These are phyloP conservation scores for Citrus cavaleriei DNA, from an alignment of 345 rosid genomes.

Conservation along the genomic window DNA sequence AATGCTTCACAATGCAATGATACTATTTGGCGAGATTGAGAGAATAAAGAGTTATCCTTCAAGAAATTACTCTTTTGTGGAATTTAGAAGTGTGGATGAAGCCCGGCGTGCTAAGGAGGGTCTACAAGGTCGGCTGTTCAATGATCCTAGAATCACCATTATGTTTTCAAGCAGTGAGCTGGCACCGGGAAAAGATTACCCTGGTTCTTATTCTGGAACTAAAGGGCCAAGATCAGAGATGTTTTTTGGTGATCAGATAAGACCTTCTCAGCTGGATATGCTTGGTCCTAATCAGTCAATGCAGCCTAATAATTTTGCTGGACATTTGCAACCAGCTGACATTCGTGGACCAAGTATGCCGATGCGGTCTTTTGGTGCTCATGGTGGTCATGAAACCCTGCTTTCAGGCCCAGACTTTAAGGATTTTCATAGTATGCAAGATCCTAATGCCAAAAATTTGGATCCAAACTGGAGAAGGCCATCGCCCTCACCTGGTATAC, in stretches of 20 bases:
- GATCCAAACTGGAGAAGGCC: constrained; percentile 64
- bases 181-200: constrained; percentile 58
- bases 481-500: constrained; percentile 55
- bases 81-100: constrained; percentile 92
- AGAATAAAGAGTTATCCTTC: constrained; percentile 73
- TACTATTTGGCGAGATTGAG: constrained; percentile 97
- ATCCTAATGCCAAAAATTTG: constrained; percentile 26
- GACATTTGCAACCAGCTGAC: constrained; percentile 32
- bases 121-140: constrained; percentile 85
- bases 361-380: constrained; percentile 44
- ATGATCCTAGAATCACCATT: constrained; percentile 86
- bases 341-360: constrained; percentile 37
- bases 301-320: constrained; percentile 26
- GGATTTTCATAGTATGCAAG: constrained; percentile 36
- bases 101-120: constrained; percentile 97
- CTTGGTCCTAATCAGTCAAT: constrained; percentile 43
- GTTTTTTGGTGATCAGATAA: constrained; percentile 39
- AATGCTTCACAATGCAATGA: constrained; percentile 97
- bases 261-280: constrained; percentile 41
- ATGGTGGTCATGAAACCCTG: constrained; percentile 46
- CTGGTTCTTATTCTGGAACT: constrained; percentile 44
- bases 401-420: constrained; percentile 50
- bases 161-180: constrained; percentile 69
- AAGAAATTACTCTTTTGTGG: constrained; percentile 84
- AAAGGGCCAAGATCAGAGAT: constrained; percentile 59